Percentiles rank a stretch among this genome's conserved stretches.
These are phyloP conservation scores for Phytophthora litchii DNA, from an alignment of 352 stramenopile genomes.

Conservation along the genomic window DNA sequence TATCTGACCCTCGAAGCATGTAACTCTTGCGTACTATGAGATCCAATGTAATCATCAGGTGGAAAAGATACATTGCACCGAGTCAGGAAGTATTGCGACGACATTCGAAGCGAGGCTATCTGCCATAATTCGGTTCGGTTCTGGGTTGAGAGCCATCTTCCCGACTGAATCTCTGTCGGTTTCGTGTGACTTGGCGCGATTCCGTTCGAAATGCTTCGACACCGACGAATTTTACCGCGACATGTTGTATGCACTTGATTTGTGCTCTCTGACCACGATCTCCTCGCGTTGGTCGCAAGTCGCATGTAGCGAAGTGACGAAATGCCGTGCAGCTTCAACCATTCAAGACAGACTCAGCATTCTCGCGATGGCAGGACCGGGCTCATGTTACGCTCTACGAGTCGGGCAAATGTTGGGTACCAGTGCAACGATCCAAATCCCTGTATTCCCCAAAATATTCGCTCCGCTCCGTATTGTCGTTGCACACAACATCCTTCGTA, in stretches of 20 bases:
- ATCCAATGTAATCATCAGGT: no score
- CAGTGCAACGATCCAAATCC: conserved; percentile 13
- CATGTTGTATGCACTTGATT: conserved; percentile 3
- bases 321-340: conserved; percentile 2
- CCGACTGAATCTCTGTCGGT: conserved; percentile 5
- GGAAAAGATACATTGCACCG: conserved; percentile 5
- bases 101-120: neutral
- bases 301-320: conserved; percentile 19
- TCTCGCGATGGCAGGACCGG: conserved; percentile 8
- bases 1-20: neutral
- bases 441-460: neutral
- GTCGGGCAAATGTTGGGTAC: conserved; percentile 18
- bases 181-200: conserved; percentile 1
- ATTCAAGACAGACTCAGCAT: conserved; percentile 10
- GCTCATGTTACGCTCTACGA: conserved; percentile 1
- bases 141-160: conserved; percentile 2
- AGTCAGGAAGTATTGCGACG: conserved; percentile 1
- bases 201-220: conserved; percentile 3
- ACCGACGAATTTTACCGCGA: neutral
- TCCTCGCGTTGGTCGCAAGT: conserved; percentile 2
- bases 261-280: conserved; percentile 2
- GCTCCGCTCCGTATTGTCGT: neutral
- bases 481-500: neutral
- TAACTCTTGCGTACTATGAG: no score
- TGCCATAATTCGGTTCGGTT: conserved; percentile 3